These are phyloP conservation scores for Penicillium antarcticum DNA, from an alignment of 495 filamentous ascomycete genomes.

Conservation along the genomic window DNA sequence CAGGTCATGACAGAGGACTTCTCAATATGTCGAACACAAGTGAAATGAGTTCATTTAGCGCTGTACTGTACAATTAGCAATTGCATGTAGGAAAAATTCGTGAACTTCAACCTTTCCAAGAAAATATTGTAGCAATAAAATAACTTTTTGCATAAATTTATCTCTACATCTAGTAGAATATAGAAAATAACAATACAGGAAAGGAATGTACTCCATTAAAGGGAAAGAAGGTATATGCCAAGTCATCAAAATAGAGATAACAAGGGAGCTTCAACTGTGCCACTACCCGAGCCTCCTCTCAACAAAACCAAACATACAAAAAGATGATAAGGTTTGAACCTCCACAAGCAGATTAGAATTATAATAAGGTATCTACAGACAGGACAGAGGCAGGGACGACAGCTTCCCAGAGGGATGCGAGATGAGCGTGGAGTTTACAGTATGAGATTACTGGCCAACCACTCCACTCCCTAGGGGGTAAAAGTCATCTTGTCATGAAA, in stretches of 20 bases:
- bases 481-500: conserved; percentile 24
- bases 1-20: not conserved
- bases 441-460: conserved; percentile 8
- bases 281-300: not conserved
- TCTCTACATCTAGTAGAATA: no score
- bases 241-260: conserved; percentile 9
- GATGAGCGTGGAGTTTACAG: not conserved
- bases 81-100: not conserved
- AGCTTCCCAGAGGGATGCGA: not conserved
- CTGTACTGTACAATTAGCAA: not conserved
- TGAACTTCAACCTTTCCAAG: not conserved
- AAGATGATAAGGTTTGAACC: not conserved
- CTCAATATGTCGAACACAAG: no score
- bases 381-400: conserved; percentile 13
- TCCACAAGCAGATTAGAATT: conserved; percentile 33
- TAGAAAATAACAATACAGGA: not conserved
- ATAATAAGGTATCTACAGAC: conserved; percentile 41
- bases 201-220: conserved; percentile 41
- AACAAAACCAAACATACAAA: conserved; percentile 3
- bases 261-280: conserved; percentile 11
- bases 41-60: not conserved
- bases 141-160: no score
- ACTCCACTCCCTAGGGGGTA: conserved; percentile 5
- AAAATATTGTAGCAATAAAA: not conserved
- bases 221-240: conserved; percentile 20